These are phyloP conservation scores for Penicillium angulare DNA, from an alignment of 495 filamentous ascomycete genomes.

Conservation along the genomic window DNA sequence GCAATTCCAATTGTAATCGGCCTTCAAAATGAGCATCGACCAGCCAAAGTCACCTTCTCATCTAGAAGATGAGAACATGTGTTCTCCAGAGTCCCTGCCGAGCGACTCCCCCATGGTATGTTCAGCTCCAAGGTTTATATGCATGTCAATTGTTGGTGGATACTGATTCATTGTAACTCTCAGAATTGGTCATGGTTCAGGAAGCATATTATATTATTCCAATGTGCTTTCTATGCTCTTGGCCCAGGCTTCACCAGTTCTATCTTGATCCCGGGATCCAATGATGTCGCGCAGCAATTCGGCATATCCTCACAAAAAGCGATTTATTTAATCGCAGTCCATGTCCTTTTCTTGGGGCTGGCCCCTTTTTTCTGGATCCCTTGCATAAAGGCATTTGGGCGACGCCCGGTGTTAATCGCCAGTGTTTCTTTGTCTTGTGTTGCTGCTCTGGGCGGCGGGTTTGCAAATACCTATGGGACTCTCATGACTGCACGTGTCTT, in stretches of 20 bases:
- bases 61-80: too few relatives aligned
- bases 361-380: not conserved
- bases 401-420: not conserved
- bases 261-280: not conserved
- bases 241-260: not conserved
- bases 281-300: not conserved
- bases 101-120: too few relatives aligned
- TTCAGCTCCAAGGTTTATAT: too few relatives aligned
- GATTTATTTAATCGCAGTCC: not conserved
- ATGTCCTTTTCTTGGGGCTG: constrained; percentile 1
- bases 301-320: not conserved
- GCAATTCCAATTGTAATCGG: too few relatives aligned
- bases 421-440: not conserved
- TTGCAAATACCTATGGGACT: not conserved
- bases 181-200: not conserved
- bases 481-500: constrained; percentile 1
- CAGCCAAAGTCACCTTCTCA: too few relatives aligned
- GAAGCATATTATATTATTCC: not conserved
- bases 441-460: not conserved
- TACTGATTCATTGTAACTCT: too few relatives aligned
- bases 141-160: too few relatives aligned
- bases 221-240: not conserved
- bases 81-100: too few relatives aligned
- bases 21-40: too few relatives aligned
- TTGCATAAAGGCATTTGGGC: not conserved